These are phyloP conservation scores for Ganoderma resinaceum DNA, from an alignment of 1,284 basidiomycete species.

Conservation along the genomic window DNA sequence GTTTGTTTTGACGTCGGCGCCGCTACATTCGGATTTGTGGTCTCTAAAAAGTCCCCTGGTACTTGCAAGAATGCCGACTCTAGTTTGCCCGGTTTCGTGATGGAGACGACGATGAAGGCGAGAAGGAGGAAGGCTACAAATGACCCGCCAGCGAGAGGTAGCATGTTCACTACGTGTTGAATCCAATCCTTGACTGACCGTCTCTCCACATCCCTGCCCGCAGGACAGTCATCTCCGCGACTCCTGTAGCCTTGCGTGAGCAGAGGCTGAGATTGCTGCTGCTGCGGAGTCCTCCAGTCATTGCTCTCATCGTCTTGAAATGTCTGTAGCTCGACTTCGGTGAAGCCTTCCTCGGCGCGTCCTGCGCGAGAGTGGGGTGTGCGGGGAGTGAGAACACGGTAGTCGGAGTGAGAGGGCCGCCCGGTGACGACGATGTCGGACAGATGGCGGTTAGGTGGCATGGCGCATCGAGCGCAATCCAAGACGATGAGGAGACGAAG, in stretches of 20 bases:
- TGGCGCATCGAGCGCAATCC: not conserved
- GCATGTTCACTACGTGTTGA: slow-evolving; percentile 21
- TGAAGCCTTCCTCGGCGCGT: slow-evolving; percentile 60
- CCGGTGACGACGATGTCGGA: slow-evolving; percentile 40
- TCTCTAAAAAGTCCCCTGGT: slow-evolving; percentile 16
- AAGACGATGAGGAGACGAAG: not conserved
- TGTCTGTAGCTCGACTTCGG: slow-evolving; percentile 51
- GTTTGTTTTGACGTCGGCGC: slow-evolving; percentile 1
- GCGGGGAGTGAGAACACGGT: slow-evolving; percentile 60
- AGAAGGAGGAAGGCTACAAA: slow-evolving; percentile 57
- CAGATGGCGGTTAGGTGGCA: slow-evolving; percentile 12
- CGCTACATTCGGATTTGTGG: slow-evolving; percentile 21
- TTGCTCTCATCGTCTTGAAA: slow-evolving; percentile 50
- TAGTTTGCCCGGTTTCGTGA: slow-evolving; percentile 55
- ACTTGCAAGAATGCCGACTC: slow-evolving; percentile 51
- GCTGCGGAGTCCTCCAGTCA: slow-evolving; percentile 42
- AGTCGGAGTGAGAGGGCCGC: slow-evolving; percentile 43
- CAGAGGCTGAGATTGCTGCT: slow-evolving; percentile 57
- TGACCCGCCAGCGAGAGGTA: slow-evolving; percentile 52
- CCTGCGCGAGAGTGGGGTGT: slow-evolving; percentile 69
- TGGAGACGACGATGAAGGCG: slow-evolving; percentile 56
- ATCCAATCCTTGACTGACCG: slow-evolving; percentile 11
- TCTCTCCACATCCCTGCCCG: slow-evolving; percentile 11
- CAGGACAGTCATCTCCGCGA: slow-evolving; percentile 46
- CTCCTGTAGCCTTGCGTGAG: slow-evolving; percentile 51